Base-by-base conservation (phyloP, 306 rosid species). In the Dalbergia oliveri region DNA sequence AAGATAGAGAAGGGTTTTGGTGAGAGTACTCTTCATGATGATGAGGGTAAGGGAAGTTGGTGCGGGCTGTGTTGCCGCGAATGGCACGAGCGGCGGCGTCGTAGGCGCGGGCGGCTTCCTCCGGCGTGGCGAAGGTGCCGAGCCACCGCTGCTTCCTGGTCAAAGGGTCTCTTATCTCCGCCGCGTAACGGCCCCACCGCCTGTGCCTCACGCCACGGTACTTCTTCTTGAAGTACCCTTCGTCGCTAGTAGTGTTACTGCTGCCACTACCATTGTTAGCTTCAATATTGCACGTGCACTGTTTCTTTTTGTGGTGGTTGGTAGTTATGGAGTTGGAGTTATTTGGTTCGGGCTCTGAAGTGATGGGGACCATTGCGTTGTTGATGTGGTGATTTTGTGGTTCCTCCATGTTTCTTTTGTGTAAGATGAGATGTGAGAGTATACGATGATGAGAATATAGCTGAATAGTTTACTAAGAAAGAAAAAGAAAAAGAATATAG, bases 121-220 rank as follows among this genome's bases (percentile, higher is more conserved):
- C 98, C 0, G 97, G 97, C 0, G 97, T 94, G 86, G 92, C 93
- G 26, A 92, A 94, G 23, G 98, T 94, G 8, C 98, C 98, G 0
- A 94, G 93, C 98, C 98, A 94, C 10, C 98, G 89, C 4, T 97
- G 84, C 5, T 94, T 97, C 79, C 92, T 94, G 0, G 98, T 80
- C 62, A 83, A 86, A 0, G 98, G 97, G 89, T 94, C 98, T 3
- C 98, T 69, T 53, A 94, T 94, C 89, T 92, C 98, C 0, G 98
- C 98, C 0, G 98, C 97, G 60, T 94, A 94, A 39, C 98, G 92
- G 2, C 98, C 98, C 97, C 97, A 94, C 0, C 94, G 98, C 69
- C 98, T 78, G 1, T 97, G 93, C 7, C 98, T 86, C 0, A 94
- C 98, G 0, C 98, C 98, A 0, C 98, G 94, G 88, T 94, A 94